Evolutionary conservation across 2,329 filamentous ascomycete species (phyloP).

Genomic region (Cladosporium sp.): DNA sequence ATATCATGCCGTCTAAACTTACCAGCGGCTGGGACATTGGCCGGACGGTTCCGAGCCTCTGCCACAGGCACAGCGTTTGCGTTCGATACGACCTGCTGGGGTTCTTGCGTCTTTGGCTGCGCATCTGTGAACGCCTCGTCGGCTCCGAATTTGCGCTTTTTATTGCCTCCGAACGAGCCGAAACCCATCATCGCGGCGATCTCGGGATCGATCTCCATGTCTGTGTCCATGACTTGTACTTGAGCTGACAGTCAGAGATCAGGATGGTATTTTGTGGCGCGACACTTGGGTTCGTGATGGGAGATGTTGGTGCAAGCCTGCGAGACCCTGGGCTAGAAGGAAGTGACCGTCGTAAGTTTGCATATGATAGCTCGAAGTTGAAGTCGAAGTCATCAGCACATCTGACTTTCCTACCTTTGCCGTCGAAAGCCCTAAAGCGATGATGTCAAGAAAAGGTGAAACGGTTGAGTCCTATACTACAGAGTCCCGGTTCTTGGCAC

Average conservation of each 20-base stretch:
- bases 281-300: background rate
- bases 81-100: constrained; percentile 19
- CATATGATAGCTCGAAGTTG: too few species aligned
- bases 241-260: background rate
- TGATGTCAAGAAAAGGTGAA: too few species aligned
- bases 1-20: background rate
- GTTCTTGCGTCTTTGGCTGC: constrained; percentile 37
- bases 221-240: background rate
- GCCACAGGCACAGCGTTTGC: constrained; percentile 27
- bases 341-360: background rate
- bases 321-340: background rate
- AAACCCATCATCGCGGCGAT: constrained; percentile 74
- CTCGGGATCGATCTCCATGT: constrained; percentile 15
- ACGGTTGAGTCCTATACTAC: too few species aligned
- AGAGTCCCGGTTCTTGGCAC: background rate
- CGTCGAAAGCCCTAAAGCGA: background rate
- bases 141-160: constrained; percentile 67
- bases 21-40: background rate
- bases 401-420: background rate
- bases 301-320: background rate
- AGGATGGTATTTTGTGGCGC: background rate
- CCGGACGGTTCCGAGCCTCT: constrained; percentile 26
- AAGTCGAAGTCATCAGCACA: background rate
- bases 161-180: constrained; percentile 64
- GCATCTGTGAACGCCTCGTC: constrained; percentile 39